Base-by-base conservation (phyloP, 2,329 filamentous ascomycete genomes). In the Talaromyces sp. region DNA sequence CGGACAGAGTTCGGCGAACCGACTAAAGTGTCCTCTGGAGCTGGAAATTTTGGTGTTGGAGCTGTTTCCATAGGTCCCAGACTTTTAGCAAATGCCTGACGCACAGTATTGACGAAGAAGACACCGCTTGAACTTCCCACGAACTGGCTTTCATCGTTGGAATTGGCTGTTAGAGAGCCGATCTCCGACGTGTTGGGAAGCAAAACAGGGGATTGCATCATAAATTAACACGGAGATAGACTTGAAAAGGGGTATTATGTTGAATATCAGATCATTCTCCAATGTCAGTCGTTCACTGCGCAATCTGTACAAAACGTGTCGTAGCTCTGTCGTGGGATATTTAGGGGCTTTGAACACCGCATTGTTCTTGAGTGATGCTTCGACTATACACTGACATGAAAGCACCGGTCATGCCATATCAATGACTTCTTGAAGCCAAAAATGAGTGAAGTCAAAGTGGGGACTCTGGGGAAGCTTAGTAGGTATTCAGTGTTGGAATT, bases 21-120 rank as follows among this genome's bases (percentile, higher is more conserved):
- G 19, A 75, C 69, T 7, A 76, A 68, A 1, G 72, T 74, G 27
- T 75, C 70, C 61, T 75, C 72, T 38, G 75, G 72, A 2, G 67
- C 70, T 3, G 75, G 75, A 11, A 77, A 76, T 2, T 69, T 69
- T 13, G 67, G 67, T 5, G 65, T 69, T 22, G 68, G 67, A 5
- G 67, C 66, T 29, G 69, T 65, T 15, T 31, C 22, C 8, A 68
- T 59, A 53, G 72, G 25, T 25, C 53, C 72, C 31, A 77, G 69
- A 6, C 75, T 73, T 22, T 73, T 71, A 5, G 79, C 79, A 70
- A 85, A 85, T n/a, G 82, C 82, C 36, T 79, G 78, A 49, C 81
- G 81, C 64, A 85, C 83, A 0, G 83, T 85, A 65, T 85, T 84
- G 69, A 83, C 78, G 71, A 85, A 85, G 72, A 81, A 85, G 53